Evolutionary conservation across 495 filamentous ascomycete species (phyloP), one percentile per base, ranked within the genome.

Genomic region (Tirmania nivea): DNA sequence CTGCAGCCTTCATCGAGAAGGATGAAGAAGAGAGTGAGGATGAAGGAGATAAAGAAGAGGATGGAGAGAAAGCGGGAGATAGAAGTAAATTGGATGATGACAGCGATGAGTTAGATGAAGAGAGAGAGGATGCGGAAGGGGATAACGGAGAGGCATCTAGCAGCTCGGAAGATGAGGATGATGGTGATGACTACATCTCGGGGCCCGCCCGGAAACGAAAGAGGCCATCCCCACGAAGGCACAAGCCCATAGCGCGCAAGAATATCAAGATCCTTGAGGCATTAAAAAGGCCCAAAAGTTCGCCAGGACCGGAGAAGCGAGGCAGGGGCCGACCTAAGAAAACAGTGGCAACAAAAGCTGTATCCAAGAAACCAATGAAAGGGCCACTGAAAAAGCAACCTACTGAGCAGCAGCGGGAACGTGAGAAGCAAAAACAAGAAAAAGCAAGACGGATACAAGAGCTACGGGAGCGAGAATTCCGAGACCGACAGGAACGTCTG

Each of bases 381-480:
- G 39, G 39, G 39, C 39, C 39, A 45, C 39, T 19, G 17, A 45
- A 45, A 19, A 45, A 45, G 39, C 14, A 14, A 14, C 39, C 3
- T 19, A 45, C 48, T 35, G 54, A 61, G 17, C 50, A 55, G 34
- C 9, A 51, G 14, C 8, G 19, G 20, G 48, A 51, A 17, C 53
- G 25, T 10, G 12, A 35, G 34, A 35, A 17, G 10, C 51, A 52
- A 31, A 60, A 56, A n/a, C 56, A 62, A 50, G 48, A 20, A 12
- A 55, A 58, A 17, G 45, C 51, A 17, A 59, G 54, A 39, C 10
- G 16, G 11, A 34, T 54, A 35, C 34, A 21, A 17, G 48, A 51
- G 52, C 42, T 35, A 39, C 47, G 52, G 36, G 34, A 52, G 51
- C 34, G 61, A 36, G 58, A 59, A 36, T 54, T 55, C 10, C 56